Conservation (phyloP, 768 basidiomycete species). For the Floccularia luteovirens region DNA sequence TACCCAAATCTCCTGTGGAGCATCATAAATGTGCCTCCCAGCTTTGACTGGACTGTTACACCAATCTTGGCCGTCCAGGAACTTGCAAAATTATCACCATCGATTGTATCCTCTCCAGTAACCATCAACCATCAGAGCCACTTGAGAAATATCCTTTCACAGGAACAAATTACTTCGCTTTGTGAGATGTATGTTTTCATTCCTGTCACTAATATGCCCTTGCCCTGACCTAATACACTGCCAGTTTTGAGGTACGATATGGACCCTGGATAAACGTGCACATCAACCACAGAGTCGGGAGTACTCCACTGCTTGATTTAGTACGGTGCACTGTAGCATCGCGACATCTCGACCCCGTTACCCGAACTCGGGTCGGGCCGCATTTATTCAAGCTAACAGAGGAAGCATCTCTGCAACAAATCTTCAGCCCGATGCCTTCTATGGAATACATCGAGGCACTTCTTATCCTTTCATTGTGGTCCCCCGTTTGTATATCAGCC, state of each 20-base stretch:
- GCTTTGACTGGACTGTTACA: constrained; percentile 33
- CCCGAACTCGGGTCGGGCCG: constrained; percentile 25
- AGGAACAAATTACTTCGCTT: constrained; percentile 25
- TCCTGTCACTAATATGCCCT: not conserved
- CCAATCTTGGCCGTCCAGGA: constrained; percentile 40
- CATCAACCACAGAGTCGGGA: constrained; percentile 17
- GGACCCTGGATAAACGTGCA: constrained; percentile 35
- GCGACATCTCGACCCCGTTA: constrained; percentile 29
- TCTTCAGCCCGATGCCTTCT: constrained; percentile 33
- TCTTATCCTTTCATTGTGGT: constrained; percentile 35
- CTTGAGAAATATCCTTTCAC: constrained; percentile 16
- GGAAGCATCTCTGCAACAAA: constrained; percentile 26
- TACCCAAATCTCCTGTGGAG: constrained; percentile 25
- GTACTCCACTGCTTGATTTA: constrained; percentile 26
- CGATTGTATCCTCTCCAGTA: constrained; percentile 7
- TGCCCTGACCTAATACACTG: not conserved
- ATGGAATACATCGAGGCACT: constrained; percentile 32
- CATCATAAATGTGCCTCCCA: constrained; percentile 25
- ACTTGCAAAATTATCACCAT: constrained; percentile 13
- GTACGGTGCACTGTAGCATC: constrained; percentile 39
- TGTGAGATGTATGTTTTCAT: constrained; percentile 25
- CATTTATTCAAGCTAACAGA: constrained; percentile 33
- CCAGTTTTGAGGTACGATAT: constrained; percentile 34
- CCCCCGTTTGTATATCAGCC: constrained; percentile 26
- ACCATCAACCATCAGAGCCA: not conserved